Evolutionary conservation across 331 rosid genomes (phyloP), one percentile per base, ranked within the genome.

Genomic region (Prunus yedoensis): DNA sequence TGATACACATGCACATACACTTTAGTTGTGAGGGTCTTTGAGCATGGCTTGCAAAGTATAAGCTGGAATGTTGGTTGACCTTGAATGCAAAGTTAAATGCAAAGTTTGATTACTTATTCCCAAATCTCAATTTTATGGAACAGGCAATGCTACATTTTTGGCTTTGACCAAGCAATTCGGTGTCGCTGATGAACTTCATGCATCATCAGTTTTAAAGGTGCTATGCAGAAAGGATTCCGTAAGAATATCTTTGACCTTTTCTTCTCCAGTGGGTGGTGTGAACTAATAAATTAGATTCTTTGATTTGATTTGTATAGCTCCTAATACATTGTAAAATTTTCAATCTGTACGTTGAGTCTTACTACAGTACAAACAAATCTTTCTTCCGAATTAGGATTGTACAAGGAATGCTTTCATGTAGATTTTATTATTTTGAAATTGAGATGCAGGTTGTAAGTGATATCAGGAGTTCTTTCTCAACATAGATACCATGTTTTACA

Each of bases 61-160:
- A 52, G 57, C 43, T 47, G 77, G 12, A 60, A 74, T 32, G 28
- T 51, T 30, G 74, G 59, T 66, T 49, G 59, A 5, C 41, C 43
- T 59, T 73, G 77, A 41, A 10, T 28, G 60, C 52, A 8, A 20
- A 27, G 46, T 12, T 27, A 68, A 41, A 10, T 28, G 60, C 38
- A 8, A 20, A 27, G 46, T 12, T 27, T 74, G 70, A 61, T 4
- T 57, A 25, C 15, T 1, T 16, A 10, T 58, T 73, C 41, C 17
- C 45, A 2, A 10, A 60, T n/a, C 41, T 16, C 74, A 49, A 54
- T 50, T 82, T 86, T 16, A 74, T 13, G 88, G 89, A 71, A 83
- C 94, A 95, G 98, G 99, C 98, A 84, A 87, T 95, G 99, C 85
- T 85, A 46, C 79, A 89, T 82, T 92, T 88, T 75, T 95, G 99